phyloP scores from a whole-genome alignment of 2,329 filamentous ascomycete species.

The Orbilia quercus region DNA sequence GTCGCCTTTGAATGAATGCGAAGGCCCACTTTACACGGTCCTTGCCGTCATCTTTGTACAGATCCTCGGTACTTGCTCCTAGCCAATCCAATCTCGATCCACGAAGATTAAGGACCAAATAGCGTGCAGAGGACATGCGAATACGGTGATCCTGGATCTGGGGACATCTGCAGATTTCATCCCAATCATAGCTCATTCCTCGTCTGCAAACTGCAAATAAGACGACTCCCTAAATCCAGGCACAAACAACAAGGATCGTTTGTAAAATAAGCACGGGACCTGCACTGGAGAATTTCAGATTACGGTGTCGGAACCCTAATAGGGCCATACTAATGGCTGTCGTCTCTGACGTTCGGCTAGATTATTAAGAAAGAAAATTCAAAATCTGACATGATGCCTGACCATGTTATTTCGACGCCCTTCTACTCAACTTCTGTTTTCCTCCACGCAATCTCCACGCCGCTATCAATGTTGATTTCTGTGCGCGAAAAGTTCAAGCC shows the following conservation, averaged over 20 bases:
- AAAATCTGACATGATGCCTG: slow-evolving; percentile 53
- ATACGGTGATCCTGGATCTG: slow-evolving; percentile 37
- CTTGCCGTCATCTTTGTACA: slow-evolving; percentile 34
- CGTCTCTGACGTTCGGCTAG: background rate
- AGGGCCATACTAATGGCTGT: slow-evolving; percentile 22
- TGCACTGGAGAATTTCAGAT: slow-evolving; percentile 30
- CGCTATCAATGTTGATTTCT: slow-evolving; percentile 24
- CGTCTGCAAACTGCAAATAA: slow-evolving; percentile 49
- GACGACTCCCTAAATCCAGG: slow-evolving; percentile 42
- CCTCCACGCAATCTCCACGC: slow-evolving; percentile 1
- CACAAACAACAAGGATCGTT: slow-evolving; percentile 40
- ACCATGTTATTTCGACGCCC: slow-evolving; percentile 35
- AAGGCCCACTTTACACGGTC: background rate
- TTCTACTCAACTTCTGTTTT: slow-evolving; percentile 28
- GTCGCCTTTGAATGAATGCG: slow-evolving; percentile 4
- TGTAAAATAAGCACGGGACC: slow-evolving; percentile 20
- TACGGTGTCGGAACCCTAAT: slow-evolving; percentile 20
- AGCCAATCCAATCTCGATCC: slow-evolving; percentile 35
- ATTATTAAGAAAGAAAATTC: slow-evolving; percentile 39
- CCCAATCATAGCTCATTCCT: slow-evolving; percentile 30
- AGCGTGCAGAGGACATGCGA: slow-evolving; percentile 31
- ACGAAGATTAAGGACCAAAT: slow-evolving; percentile 9
- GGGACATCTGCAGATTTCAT: slow-evolving; percentile 44
- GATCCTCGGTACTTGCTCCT: slow-evolving; percentile 36
- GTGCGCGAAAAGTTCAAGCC: slow-evolving; percentile 18